phyloP scores from a whole-genome alignment of 768 basidiomycete species.

The Lactarius akahatsu region DNA sequence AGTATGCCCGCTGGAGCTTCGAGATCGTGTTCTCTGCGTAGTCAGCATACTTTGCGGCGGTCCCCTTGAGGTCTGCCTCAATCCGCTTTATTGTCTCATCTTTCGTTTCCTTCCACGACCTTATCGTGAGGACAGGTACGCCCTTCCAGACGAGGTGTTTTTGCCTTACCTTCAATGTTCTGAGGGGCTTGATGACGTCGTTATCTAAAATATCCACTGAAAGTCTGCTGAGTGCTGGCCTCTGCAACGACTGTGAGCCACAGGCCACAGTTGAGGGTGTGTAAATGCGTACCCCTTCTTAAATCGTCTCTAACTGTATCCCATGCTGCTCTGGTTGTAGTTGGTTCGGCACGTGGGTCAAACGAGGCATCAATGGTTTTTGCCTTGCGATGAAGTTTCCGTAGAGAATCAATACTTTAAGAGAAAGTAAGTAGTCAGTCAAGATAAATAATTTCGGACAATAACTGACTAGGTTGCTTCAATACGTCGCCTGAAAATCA shows the following conservation, averaged over 20 bases:
- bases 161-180: not conserved
- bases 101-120: not conserved
- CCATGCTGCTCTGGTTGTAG: no score
- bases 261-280: no score
- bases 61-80: not conserved
- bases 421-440: no score
- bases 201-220: not conserved
- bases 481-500: not conserved
- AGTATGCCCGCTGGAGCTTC: not conserved
- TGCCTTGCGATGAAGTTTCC: no score
- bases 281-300: no score
- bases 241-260: not conserved
- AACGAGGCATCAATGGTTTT: no score
- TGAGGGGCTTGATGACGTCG: not conserved
- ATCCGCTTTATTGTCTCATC: not conserved
- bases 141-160: not conserved
- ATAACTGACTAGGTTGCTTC: not conserved
- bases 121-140: not conserved
- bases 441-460: no score
- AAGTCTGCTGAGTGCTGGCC: not conserved
- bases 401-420: no score
- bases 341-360: no score
- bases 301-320: no score
- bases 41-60: not conserved
- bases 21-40: not conserved